These are phyloP conservation scores for Forsythia suspensa DNA, from an alignment of 257 asterid genomes.

Conservation along the genomic window DNA sequence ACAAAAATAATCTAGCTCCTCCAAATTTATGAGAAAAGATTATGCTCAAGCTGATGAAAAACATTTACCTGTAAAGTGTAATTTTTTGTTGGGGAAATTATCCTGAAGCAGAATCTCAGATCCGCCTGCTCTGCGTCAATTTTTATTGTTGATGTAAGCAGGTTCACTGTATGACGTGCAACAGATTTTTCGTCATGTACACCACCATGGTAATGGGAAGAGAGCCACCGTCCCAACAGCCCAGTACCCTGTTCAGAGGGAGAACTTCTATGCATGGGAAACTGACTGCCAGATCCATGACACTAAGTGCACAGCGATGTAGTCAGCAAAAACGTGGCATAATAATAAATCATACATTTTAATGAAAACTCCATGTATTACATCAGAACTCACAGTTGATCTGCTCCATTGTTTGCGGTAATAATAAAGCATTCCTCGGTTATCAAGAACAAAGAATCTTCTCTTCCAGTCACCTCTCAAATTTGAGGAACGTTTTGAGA, in stretches of 20 bases:
- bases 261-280: constrained; percentile 41
- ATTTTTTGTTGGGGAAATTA: constrained; percentile 75
- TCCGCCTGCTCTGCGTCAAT: constrained; percentile 76
- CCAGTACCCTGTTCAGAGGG: constrained; percentile 75
- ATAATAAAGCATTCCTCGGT: constrained; percentile 77
- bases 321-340: constrained; percentile 30
- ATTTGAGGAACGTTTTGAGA: constrained; percentile 74
- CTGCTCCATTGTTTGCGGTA: constrained; percentile 81
- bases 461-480: constrained; percentile 95
- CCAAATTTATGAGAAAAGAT: constrained; percentile 4
- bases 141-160: constrained; percentile 82
- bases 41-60: constrained; percentile 6
- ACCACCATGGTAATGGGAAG: constrained; percentile 90
- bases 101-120: constrained; percentile 87
- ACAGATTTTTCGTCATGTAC: constrained; percentile 71
- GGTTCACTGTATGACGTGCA: constrained; percentile 78
- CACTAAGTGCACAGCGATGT: constrained; percentile 33
- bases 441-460: constrained; percentile 81
- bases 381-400: constrained; percentile 55
- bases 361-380: constrained; percentile 18
- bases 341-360: constrained; percentile 9
- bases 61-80: constrained; percentile 75
- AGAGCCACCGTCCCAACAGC: constrained; percentile 81
- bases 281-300: constrained; percentile 56
- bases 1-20: constrained; percentile 11